Conservation (phyloP, 2,329 filamentous ascomycete species). For the Harringtonia aguacate region DNA sequence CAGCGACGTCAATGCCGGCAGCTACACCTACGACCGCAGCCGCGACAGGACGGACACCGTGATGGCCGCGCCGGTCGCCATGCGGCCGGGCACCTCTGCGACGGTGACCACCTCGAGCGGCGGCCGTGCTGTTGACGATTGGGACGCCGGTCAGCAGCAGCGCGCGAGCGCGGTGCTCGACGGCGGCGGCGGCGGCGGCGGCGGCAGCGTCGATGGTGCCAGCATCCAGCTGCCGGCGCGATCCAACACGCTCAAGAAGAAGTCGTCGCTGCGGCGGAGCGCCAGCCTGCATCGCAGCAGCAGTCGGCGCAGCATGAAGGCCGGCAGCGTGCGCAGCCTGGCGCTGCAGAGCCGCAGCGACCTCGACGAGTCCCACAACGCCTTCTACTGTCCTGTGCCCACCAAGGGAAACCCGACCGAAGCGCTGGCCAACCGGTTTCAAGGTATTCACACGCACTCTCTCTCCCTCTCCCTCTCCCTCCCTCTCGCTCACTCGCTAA, state of each 20-base stretch:
- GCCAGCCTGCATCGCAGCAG: conserved; percentile 67
- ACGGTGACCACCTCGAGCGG: conserved; percentile 23
- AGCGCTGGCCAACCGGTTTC: conserved; percentile 74
- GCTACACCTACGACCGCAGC: conserved; percentile 6
- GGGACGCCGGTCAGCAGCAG: not conserved
- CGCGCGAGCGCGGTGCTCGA: not conserved
- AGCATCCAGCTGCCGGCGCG: conserved; percentile 29
- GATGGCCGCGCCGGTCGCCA: not conserved
- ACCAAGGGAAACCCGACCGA: conserved; percentile 84
- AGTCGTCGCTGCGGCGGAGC: conserved; percentile 62
- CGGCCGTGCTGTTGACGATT: conserved; percentile 24
- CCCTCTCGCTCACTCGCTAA: not conserved
- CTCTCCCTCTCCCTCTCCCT: conserved; percentile 4
- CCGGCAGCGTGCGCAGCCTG: conserved; percentile 78
- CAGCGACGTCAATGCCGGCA: conserved; percentile 9
- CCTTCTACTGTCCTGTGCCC: conserved; percentile 82
- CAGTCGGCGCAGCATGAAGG: conserved; percentile 71
- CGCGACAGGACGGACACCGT: conserved; percentile 3
- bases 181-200: conserved; percentile 14
- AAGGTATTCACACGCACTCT: conserved; percentile 51
- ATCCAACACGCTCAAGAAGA: conserved; percentile 79
- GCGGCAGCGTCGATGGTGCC: conserved; percentile 31
- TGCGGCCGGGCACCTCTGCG: not conserved
- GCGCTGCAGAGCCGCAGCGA: conserved; percentile 59
- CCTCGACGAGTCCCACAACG: conserved; percentile 64